Percentiles rank a stretch among this genome's conserved stretches.
Evolutionary conservation across 768 basidiomycete genomes (phyloP).

Genomic region (Piloderma croceum): DNA sequence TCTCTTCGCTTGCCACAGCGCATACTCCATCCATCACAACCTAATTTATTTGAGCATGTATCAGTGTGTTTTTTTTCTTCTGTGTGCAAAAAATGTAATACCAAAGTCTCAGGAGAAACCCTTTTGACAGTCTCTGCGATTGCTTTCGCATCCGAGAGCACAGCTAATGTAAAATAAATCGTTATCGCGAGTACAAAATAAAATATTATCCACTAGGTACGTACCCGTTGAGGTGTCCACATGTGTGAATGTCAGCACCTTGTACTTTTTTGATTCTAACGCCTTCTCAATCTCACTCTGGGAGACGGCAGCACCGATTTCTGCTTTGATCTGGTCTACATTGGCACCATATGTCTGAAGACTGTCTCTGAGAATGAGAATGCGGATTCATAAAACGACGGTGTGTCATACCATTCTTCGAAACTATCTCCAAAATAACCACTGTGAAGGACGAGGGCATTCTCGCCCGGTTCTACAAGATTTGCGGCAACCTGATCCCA

Average conservation of each 20-base stretch:
- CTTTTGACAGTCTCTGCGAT: slow-evolving; percentile 67
- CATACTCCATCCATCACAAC: slow-evolving; percentile 91
- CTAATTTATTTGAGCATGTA: slow-evolving; percentile 26
- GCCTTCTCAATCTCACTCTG: slow-evolving; percentile 57
- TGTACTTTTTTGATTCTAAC: slow-evolving; percentile 76
- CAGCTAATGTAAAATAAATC: slow-evolving; percentile 46
- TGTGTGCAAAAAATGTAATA: slow-evolving; percentile 22
- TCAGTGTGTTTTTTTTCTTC: slow-evolving; percentile 4
- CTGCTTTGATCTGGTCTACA: slow-evolving; percentile 78
- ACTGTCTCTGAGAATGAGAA: slow-evolving; percentile 32
- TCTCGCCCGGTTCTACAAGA: slow-evolving; percentile 75
- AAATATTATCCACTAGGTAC: slow-evolving; percentile 8
- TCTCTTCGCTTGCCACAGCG: slow-evolving; percentile 93
- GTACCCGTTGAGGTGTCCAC: slow-evolving; percentile 85
- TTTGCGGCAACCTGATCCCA: slow-evolving; percentile 97
- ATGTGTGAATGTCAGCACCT: slow-evolving; percentile 88
- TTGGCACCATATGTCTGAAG: slow-evolving; percentile 84
- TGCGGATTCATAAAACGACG: background rate
- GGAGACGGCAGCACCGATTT: slow-evolving; percentile 72
- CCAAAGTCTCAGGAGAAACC: slow-evolving; percentile 82
- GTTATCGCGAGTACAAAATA: background rate
- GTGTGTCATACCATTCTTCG: slow-evolving; percentile 65
- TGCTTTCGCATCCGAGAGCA: slow-evolving; percentile 76
- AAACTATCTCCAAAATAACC: slow-evolving; percentile 96
- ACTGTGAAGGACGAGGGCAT: slow-evolving; percentile 76